Evolutionary conservation across 2,329 filamentous ascomycete genomes (phyloP), one percentile per base, ranked within the genome.

Genomic region (Colletotrichum tamarilloi): DNA sequence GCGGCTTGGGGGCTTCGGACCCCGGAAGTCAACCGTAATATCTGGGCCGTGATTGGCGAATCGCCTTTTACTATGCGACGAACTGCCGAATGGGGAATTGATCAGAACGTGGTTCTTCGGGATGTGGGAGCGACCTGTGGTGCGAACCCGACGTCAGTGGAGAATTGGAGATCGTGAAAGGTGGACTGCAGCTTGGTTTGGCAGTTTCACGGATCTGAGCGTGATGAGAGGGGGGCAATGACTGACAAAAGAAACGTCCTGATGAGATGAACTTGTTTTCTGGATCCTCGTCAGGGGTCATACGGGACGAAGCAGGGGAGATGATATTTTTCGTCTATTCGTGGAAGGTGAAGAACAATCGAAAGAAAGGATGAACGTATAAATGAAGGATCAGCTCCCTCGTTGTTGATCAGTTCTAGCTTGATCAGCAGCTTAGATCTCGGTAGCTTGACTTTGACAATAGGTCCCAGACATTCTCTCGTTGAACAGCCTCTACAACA

Each of bases 231-330:
- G 26, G 63, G 57, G 38, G 56, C 19, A 38, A 38, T 14, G 11
- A 14, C 19, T 26, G 32, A 46, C 42, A 55, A 57, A 67, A 71
- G 56, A 38, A 66, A 66, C 52, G 62, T 46, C 30, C 24, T 32
- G 55, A 55, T 67, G 46, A 60, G 68, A 72, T 62, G 56, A 67
- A 62, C 63, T 22, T 72, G 62, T 16, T 72, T 46, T 67, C 57
- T 57, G 49, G 63, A 26, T 42, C 16, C 57, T 60, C 14, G 19
- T 49, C 68, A 52, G 62, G 63, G 63, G 38, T 49, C n/a, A 16
- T 6, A 49, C 30, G 63, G 42, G 56, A 32, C 22, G 49, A 49
- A 30, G 46, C 63, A 67, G 22, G 46, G 35, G 56, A 57, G n/a
- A 59, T 30, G 16, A 1, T 14, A n/a, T 59, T 58, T 58, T n/a